Evolutionary conservation across 345 rosid species (phyloP).

Genomic region (Eucalyptus curtisii): DNA sequence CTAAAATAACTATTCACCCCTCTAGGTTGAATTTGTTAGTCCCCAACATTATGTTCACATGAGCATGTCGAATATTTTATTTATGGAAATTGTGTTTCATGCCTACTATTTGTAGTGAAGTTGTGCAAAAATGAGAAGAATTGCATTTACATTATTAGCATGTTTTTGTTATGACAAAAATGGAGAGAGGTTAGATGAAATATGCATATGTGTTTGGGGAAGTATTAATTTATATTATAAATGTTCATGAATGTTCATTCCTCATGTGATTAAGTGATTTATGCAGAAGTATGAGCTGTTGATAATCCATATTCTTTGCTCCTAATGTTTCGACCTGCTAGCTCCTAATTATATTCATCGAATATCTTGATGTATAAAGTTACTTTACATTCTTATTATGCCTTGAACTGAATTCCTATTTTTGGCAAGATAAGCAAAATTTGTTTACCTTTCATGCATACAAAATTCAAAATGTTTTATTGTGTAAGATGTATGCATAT

Average conservation of each 20-base stretch:
- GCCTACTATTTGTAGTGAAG: neutral
- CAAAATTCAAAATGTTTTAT: too few species aligned
- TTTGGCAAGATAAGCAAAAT: too few species aligned
- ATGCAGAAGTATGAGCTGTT: neutral
- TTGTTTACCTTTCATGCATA: neutral
- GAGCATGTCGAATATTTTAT: neutral
- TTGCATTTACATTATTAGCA: neutral
- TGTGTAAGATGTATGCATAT: too few species aligned
- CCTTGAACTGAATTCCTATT: too few species aligned
- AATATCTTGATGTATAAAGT: too few species aligned
- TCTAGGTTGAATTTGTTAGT: too few species aligned
- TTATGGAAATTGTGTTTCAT: neutral
- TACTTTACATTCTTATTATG: too few species aligned
- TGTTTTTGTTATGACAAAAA: neutral
- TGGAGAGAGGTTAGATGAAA: neutral
- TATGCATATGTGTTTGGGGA: neutral
- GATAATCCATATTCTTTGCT: neutral
- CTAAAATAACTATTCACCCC: too few species aligned
- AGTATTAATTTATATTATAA: neutral
- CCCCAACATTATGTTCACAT: neutral
- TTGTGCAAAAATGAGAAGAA: neutral
- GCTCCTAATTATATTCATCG: too few species aligned
- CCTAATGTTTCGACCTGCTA: neutral
- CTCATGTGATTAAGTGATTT: neutral
- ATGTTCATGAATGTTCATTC: neutral